Percentiles rank a stretch among this genome's conserved stretches.
phyloP scores from a whole-genome alignment of 345 rosid genomes.

The Lagerstroemia speciosa region DNA sequence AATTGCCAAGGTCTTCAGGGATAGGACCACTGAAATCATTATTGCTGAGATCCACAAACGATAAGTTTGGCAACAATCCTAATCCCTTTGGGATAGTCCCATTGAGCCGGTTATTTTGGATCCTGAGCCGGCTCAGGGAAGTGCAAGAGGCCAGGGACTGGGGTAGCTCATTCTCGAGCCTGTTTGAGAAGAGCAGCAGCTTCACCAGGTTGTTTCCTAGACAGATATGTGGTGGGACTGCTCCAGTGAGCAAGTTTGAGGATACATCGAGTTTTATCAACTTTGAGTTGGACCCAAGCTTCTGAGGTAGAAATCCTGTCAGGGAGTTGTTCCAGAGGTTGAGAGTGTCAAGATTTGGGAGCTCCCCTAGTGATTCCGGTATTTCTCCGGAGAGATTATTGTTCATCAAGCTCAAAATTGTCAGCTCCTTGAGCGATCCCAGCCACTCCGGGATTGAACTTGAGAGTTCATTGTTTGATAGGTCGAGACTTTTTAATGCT shows the following conservation, averaged over 20 bases:
- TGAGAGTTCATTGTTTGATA: slow-evolving; percentile 59
- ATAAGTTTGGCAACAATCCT: slow-evolving; percentile 46
- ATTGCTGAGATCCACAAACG: slow-evolving; percentile 57
- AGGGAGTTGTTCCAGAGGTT: slow-evolving; percentile 60
- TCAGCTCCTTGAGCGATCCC: slow-evolving; percentile 44
- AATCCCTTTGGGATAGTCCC: slow-evolving; percentile 73
- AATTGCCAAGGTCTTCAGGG: slow-evolving; percentile 58
- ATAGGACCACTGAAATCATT: slow-evolving; percentile 60
- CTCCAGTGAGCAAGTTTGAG: slow-evolving; percentile 59
- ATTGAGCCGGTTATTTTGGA: slow-evolving; percentile 50
- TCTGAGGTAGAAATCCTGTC: slow-evolving; percentile 63
- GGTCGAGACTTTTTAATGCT: slow-evolving; percentile 48
- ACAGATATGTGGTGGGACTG: slow-evolving; percentile 72
- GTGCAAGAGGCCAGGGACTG: slow-evolving; percentile 47
- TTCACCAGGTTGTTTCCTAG: slow-evolving; percentile 59
- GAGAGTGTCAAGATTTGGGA: slow-evolving; percentile 54
- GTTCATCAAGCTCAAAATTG: slow-evolving; percentile 50
- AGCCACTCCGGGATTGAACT: slow-evolving; percentile 58
- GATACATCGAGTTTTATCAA: slow-evolving; percentile 62
- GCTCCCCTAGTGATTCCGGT: slow-evolving; percentile 62
- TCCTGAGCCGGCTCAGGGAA: slow-evolving; percentile 54
- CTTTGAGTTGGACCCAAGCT: slow-evolving; percentile 69
- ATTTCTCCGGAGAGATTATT: slow-evolving; percentile 53
- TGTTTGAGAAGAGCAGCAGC: slow-evolving; percentile 88
- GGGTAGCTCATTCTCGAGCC: slow-evolving; percentile 40